These are phyloP conservation scores for Ganoderma resinaceum DNA, from an alignment of 1,284 basidiomycete species.

Conservation along the genomic window DNA sequence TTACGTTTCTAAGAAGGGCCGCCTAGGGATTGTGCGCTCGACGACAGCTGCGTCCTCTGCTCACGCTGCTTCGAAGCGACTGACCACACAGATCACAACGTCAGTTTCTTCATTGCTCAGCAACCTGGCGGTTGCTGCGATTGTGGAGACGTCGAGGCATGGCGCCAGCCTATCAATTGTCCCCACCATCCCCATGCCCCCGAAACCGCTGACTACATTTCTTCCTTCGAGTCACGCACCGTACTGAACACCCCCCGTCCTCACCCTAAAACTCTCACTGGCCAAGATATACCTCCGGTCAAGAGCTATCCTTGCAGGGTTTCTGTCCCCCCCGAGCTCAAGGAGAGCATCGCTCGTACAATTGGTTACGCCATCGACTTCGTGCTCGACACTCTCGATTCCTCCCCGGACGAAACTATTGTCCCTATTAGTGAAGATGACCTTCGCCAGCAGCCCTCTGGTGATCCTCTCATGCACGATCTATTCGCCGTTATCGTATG, in stretches of 20 bases:
- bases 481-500: constrained; percentile 89
- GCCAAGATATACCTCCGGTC: constrained; percentile 63
- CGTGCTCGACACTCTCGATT: constrained; percentile 85
- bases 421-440: constrained; percentile 76
- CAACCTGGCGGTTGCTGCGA: constrained; percentile 93
- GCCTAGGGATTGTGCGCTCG: constrained; percentile 82
- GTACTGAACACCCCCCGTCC: constrained; percentile 39
- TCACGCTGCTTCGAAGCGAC: constrained; percentile 87
- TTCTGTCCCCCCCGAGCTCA: constrained; percentile 67
- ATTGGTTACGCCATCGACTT: constrained; percentile 85
- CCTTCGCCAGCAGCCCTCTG: constrained; percentile 74
- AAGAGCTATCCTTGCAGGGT: constrained; percentile 64
- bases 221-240: constrained; percentile 36
- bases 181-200: constrained; percentile 64
- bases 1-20: constrained; percentile 4
- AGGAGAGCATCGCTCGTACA: constrained; percentile 75
- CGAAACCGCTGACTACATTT: constrained; percentile 36
- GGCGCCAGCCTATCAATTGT: constrained; percentile 74
- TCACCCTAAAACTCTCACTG: constrained; percentile 45
- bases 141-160: constrained; percentile 90
- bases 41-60: constrained; percentile 90
- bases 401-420: constrained; percentile 81
- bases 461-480: constrained; percentile 77
- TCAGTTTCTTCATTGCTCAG: constrained; percentile 90
- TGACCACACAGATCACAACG: constrained; percentile 85